Evolutionary conservation across 2,329 filamentous ascomycete genomes (phyloP).

Genomic region (Daldinia sp.): DNA sequence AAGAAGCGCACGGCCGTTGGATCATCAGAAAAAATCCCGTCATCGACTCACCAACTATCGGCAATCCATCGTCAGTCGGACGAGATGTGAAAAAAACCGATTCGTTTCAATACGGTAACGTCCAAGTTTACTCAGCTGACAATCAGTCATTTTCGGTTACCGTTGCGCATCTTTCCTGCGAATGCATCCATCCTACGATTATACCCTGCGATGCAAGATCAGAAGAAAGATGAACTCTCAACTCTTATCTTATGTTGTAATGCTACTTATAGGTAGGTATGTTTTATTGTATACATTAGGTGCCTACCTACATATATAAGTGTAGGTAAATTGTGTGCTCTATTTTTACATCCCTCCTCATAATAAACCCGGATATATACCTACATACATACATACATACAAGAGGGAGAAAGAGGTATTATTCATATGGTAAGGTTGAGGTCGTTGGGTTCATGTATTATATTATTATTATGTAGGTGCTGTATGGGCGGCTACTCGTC

Average conservation of each 20-base stretch:
- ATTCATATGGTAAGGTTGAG: not conserved
- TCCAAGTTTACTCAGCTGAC: conserved; percentile 16
- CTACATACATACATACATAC: not conserved
- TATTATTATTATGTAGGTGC: conserved; percentile 3
- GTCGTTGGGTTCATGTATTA: conserved; percentile 1
- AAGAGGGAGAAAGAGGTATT: not conserved
- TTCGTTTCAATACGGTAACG: not conserved
- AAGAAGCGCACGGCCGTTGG: conserved; percentile 31
- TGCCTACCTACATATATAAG: too few relatives aligned
- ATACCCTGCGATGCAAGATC: conserved; percentile 24
- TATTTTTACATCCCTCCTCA: conserved; percentile 25
- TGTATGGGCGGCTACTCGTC: conserved; percentile 30
- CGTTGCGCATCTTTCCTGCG: conserved; percentile 16
- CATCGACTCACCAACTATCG: conserved; percentile 24
- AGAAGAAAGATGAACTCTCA: not conserved
- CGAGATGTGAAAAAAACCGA: conserved; percentile 27
- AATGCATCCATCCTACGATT: too few relatives aligned
- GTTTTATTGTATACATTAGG: too few relatives aligned
- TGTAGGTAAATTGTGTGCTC: not conserved
- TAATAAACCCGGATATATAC: conserved; percentile 9
- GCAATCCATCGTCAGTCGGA: conserved; percentile 21
- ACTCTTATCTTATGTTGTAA: conserved; percentile 15
- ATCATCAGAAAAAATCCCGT: conserved; percentile 26
- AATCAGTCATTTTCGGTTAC: conserved; percentile 18
- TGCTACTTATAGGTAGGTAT: too few relatives aligned